Conservation (phyloP, 1,139 yeast genomes). For the Geotrichum candidum region DNA sequence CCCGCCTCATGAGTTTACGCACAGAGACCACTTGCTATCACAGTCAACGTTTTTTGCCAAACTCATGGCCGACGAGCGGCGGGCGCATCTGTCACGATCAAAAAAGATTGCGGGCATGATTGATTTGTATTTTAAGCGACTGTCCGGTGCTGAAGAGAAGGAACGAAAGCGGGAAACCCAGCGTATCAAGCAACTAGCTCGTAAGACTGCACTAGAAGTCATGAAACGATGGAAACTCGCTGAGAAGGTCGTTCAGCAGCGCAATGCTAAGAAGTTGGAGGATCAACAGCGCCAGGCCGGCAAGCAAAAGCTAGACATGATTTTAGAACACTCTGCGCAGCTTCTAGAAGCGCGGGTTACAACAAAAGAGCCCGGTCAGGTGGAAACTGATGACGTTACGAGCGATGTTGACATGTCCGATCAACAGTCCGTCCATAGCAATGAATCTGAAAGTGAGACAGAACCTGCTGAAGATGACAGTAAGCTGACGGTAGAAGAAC, state of each 20-base stretch:
- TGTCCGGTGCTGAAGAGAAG: constrained; percentile 85
- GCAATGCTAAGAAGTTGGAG: constrained; percentile 33
- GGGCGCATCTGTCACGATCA: constrained; percentile 59
- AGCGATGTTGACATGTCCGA: constrained; percentile 21
- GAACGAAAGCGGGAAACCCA: constrained; percentile 54
- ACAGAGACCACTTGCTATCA: constrained; percentile 63
- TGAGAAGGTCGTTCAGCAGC: constrained; percentile 60
- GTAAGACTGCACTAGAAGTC: constrained; percentile 75
- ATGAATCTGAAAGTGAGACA: constrained; percentile 25
- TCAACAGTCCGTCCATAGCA: constrained; percentile 4
- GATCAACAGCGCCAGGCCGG: constrained; percentile 66
- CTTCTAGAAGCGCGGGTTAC: constrained; percentile 78
- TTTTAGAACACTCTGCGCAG: constrained; percentile 87
- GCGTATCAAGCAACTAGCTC: constrained; percentile 56
- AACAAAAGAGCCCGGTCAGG: constrained; percentile 30
- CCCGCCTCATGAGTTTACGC: constrained; percentile 45
- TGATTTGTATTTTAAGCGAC: constrained; percentile 78
- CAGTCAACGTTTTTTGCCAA: constrained; percentile 75
- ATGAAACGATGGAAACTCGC: constrained; percentile 90
- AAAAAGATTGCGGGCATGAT: constrained; percentile 74
- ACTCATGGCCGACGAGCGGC: constrained; percentile 61
- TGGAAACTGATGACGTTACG: constrained; percentile 24
- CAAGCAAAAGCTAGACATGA: constrained; percentile 79
- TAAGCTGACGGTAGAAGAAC: constrained; percentile 57
- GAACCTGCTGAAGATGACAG: constrained; percentile 35